These are phyloP conservation scores for Tremellales sp. DNA, from an alignment of 1,284 basidiomycete species.

Conservation along the genomic window DNA sequence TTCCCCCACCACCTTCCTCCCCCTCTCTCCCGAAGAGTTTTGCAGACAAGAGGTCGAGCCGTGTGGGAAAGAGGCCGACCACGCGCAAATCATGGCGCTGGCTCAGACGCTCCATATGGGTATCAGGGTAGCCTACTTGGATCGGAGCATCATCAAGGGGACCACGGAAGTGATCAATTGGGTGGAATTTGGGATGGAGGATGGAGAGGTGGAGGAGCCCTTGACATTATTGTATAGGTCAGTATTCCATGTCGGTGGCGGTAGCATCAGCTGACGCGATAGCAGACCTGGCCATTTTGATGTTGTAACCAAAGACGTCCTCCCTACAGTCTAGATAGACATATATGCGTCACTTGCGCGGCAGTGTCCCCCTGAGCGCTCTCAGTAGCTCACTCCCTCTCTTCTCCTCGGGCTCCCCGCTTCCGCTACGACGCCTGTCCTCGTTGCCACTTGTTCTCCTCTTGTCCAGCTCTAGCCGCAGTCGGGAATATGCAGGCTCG, in stretches of 20 bases:
- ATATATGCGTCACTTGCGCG: constrained; percentile 12
- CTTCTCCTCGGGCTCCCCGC: constrained; percentile 21
- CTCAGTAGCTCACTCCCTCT: constrained; percentile 21
- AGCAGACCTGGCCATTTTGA: constrained; percentile 71
- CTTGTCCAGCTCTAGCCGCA: constrained; percentile 29
- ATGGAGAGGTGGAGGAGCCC: constrained; percentile 46
- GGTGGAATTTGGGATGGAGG: constrained; percentile 61
- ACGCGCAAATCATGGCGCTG: constrained; percentile 77
- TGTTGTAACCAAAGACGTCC: constrained; percentile 54
- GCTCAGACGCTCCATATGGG: constrained; percentile 65
- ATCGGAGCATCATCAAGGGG: constrained; percentile 54
- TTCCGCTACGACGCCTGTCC: constrained; percentile 16
- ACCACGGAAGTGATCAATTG: constrained; percentile 52
- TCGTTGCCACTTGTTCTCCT: too few relatives aligned
- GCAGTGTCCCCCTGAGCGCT: constrained; percentile 19
- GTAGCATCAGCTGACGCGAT: constrained; percentile 7
- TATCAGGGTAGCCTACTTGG: constrained; percentile 74
- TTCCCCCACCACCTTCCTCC: constrained; percentile 67
- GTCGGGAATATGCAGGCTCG: constrained; percentile 38
- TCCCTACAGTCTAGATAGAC: too few relatives aligned
- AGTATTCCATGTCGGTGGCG: constrained; percentile 26
- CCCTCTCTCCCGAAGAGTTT: constrained; percentile 61
- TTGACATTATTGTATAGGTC: constrained; percentile 68
- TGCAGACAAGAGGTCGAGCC: constrained; percentile 75
- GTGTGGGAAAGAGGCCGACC: constrained; percentile 80